Base-by-base conservation (phyloP, 1,284 basidiomycete genomes). In the Fomitiporia mediterranea region DNA sequence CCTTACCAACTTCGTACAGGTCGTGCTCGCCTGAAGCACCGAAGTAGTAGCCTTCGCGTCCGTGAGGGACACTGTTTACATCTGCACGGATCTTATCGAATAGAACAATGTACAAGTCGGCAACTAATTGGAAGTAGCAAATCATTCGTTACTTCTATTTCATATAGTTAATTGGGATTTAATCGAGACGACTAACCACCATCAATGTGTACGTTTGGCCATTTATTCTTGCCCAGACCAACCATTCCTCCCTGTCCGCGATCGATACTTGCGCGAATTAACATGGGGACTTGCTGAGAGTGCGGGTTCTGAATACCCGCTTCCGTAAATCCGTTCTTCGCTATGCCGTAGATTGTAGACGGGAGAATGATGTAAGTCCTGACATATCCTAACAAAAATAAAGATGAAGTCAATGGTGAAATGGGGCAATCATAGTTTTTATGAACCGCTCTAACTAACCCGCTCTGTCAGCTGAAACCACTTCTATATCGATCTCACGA, bases 41-140 rank as follows among this genome's bases (percentile, higher is more conserved):
- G 58, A 82, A 79, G 66, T 78, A 82, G 51, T 67, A 71, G 0
- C 81, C 81, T 43, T 79, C 73, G 2, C 71, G 71, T n/a, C 80
- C 79, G 56, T 82, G 64, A n/a, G 63, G 51, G 23, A 53, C 61
- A 49, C 73, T 68, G 5, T 63, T 60, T 17, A 66, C 53, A 35
- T 77, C 72, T 25, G 70, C 68, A 32, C 54, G 54, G 2, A 56
- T 56, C 28, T 44, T 49, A 37, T 77, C 70, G 58, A 74, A 72
- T 60, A 55, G 59, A 57, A 47, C 11, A 35, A 17, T 30, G 25
- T 19, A 48, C 55, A 52, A 5, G 17, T 21, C 27, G 19, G 34
- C 38, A 13, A 42, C 27, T 51, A 23, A 21, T 27, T 51, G 25
- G 43, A 46, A 28, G 23, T n/a, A 11, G 8, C 11, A 15, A 11